Evolutionary conservation across 1,139 yeast genomes (phyloP).

Genomic region (Candida frijolesensis): DNA sequence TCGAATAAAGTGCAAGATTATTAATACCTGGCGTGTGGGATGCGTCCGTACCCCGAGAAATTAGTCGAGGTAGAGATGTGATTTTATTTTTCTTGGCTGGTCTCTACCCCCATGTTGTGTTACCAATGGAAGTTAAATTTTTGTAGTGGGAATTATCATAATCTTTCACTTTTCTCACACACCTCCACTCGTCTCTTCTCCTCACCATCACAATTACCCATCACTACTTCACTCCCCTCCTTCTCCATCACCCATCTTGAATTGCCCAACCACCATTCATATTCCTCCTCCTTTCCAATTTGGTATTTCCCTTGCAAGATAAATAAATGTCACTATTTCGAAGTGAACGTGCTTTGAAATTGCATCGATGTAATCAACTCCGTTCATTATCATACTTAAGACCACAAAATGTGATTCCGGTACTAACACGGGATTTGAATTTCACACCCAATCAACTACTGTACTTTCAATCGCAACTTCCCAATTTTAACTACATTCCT

Average conservation of each 20-base stretch:
- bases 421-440: conserved; percentile 1
- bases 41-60: no score
- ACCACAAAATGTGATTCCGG: neutral
- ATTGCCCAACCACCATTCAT: neutral
- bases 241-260: neutral
- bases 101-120: no score
- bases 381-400: neutral
- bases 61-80: neutral
- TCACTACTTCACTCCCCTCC: neutral
- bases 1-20: no score
- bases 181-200: neutral
- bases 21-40: neutral
- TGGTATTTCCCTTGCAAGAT: neutral
- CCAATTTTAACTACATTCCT: neutral
- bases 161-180: neutral
- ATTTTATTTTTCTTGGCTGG: neutral
- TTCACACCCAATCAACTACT: neutral
- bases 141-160: neutral
- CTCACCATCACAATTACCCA: neutral
- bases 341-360: neutral
- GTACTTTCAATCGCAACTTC: neutral
- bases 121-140: no score
- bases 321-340: conserved; percentile 2
- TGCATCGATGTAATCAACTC: conserved; percentile 2
- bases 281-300: neutral